These are phyloP conservation scores for Aschersonia sp. DNA, from an alignment of 2,329 filamentous ascomycete genomes.

Conservation along the genomic window DNA sequence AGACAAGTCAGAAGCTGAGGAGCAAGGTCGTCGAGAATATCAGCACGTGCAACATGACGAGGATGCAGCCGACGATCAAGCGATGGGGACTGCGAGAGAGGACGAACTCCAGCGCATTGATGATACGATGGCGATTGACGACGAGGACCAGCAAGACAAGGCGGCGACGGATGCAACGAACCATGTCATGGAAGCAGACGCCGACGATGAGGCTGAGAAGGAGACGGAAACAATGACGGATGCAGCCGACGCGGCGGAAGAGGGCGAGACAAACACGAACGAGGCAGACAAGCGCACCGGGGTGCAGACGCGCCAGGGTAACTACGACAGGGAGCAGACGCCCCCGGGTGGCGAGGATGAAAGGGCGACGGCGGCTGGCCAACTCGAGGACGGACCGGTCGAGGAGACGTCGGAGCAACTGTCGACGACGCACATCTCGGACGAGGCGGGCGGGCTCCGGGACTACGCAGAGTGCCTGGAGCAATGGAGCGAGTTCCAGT, in stretches of 20 bases:
- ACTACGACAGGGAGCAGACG: conserved; percentile 37
- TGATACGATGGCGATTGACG: conserved; percentile 75
- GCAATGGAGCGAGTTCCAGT: conserved; percentile 77
- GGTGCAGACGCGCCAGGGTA: conserved; percentile 43
- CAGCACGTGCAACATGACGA: conserved; percentile 84
- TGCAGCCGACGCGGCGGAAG: conserved; percentile 28
- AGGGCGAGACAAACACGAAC: conserved; percentile 17
- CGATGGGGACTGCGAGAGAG: conserved; percentile 73
- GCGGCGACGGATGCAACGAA: conserved; percentile 26
- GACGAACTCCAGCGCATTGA: conserved; percentile 79
- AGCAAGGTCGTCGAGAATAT: conserved; percentile 71
- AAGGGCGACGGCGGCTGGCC: conserved; percentile 29
- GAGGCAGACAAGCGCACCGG: conserved; percentile 41
- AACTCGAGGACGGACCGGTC: conserved; percentile 31
- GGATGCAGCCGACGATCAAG: conserved; percentile 71
- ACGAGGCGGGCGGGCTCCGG: conserved; percentile 25
- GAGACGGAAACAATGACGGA: conserved; percentile 19
- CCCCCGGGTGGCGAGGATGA: conserved; percentile 18
- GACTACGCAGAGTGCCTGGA: conserved; percentile 45
- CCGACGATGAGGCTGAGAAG: conserved; percentile 26
- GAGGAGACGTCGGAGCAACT: conserved; percentile 47
- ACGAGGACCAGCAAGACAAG: conserved; percentile 57
- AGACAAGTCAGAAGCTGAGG: conserved; percentile 30
- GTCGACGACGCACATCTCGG: conserved; percentile 55
- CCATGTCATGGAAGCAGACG: conserved; percentile 37